Conservation (phyloP, 805 yeast species). For the Candida berthetii region DNA sequence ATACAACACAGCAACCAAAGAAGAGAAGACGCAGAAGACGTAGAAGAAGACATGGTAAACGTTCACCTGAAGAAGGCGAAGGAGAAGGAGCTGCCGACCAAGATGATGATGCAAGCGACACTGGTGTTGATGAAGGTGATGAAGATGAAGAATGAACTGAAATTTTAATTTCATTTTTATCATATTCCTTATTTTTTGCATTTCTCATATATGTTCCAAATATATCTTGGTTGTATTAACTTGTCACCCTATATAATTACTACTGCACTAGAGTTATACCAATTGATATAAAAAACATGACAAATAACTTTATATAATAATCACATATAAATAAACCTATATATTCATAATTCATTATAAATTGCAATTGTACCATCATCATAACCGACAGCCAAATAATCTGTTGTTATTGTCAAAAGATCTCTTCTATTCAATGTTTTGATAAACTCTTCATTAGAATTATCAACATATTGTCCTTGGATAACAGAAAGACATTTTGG, state of each 20-base stretch:
- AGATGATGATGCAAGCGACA: background rate
- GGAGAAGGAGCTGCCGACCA: background rate
- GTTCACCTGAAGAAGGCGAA: background rate
- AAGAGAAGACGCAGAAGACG: conserved; percentile 11
- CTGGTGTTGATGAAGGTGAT: background rate
- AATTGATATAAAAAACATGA: background rate
- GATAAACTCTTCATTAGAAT: conserved; percentile 4
- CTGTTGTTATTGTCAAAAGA: conserved; percentile 8
- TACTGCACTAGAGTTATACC: too few species aligned
- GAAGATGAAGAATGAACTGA: background rate
- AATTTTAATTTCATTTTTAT: background rate
- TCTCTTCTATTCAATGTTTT: conserved; percentile 15
- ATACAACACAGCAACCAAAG: conserved; percentile 5
- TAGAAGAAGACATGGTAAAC: background rate
- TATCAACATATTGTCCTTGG: conserved; percentile 1
- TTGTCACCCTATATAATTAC: too few species aligned
- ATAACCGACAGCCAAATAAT: conserved; percentile 41
- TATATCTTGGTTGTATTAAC: too few species aligned
- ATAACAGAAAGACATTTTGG: conserved; percentile 21
- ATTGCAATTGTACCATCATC: conserved; percentile 49
- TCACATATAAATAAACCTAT: background rate
- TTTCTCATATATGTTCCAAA: too few species aligned
- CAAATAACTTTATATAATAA: background rate
- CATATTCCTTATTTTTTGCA: too few species aligned
- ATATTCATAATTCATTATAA: conserved; percentile 19